These are phyloP conservation scores for Mucor irregularis DNA, from an alignment of 371 early-diverging fungal species.

Conservation along the genomic window DNA sequence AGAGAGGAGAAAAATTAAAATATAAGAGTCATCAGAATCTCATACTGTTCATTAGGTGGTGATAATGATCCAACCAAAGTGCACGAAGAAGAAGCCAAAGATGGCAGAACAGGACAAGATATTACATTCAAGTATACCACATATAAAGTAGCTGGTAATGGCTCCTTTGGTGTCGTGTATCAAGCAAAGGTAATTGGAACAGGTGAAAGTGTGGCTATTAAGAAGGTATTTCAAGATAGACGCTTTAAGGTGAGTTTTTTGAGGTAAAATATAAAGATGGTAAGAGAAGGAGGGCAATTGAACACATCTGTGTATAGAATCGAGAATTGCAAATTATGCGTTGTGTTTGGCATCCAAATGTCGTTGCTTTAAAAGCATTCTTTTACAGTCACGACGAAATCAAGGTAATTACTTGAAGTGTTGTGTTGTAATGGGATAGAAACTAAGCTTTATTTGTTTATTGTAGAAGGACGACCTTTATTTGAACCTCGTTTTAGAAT, in stretches of 20 bases:
- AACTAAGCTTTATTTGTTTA: neutral
- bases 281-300: neutral
- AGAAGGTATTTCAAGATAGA: slow-evolving; percentile 95
- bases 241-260: slow-evolving; percentile 97
- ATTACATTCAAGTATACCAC: slow-evolving; percentile 84
- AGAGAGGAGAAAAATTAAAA: neutral
- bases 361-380: slow-evolving; percentile 77
- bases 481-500: slow-evolving; percentile 85
- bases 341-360: slow-evolving; percentile 80
- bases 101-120: slow-evolving; percentile 82
- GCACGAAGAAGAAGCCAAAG: slow-evolving; percentile 68
- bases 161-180: slow-evolving; percentile 96
- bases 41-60: slow-evolving; percentile 12
- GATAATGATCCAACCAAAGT: slow-evolving; percentile 26
- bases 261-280: neutral
- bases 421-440: neutral
- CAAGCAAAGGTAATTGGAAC: slow-evolving; percentile 86
- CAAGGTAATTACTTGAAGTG: slow-evolving; percentile 30
- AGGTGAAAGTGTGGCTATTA: slow-evolving; percentile 87
- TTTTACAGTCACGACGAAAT: slow-evolving; percentile 80
- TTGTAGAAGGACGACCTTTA: slow-evolving; percentile 78
- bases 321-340: slow-evolving; percentile 93
- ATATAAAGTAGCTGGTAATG: slow-evolving; percentile 90
- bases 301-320: slow-evolving; percentile 52
- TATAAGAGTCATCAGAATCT: neutral